Conservation (phyloP, 306 rosid genomes). For the Corylus americana region DNA sequence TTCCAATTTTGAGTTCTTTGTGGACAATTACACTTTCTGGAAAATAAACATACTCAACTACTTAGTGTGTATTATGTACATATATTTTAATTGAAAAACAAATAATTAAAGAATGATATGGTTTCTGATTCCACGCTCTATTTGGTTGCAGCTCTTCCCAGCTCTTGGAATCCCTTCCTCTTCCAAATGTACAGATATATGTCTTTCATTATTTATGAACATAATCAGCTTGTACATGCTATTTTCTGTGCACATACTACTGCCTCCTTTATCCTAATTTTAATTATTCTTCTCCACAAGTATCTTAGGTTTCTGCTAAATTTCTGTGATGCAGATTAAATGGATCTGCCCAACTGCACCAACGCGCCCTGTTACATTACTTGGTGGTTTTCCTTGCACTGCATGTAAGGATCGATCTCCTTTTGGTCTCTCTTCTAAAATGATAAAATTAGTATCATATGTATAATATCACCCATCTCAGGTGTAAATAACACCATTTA, state of each 20-base stretch:
- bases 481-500: background rate
- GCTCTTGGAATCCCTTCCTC: conserved; percentile 83
- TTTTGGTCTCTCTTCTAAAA: conserved; percentile 9
- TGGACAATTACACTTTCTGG: background rate
- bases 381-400: conserved; percentile 96
- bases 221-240: conserved; percentile 14
- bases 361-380: conserved; percentile 87
- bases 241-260: conserved; percentile 1
- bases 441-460: background rate
- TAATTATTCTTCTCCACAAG: background rate
- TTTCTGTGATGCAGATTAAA: conserved; percentile 68
- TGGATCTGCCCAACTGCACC: conserved; percentile 99
- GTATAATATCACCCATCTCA: background rate
- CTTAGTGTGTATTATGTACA: background rate
- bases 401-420: conserved; percentile 63
- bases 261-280: conserved; percentile 5
- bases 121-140: conserved; percentile 41
- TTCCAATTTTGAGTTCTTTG: conserved; percentile 21
- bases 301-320: conserved; percentile 24
- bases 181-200: conserved; percentile 71
- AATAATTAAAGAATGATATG: conserved; percentile 12
- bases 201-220: conserved; percentile 23
- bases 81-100: background rate
- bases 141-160: conserved; percentile 84
- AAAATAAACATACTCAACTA: background rate